Conservation (phyloP, 2,329 filamentous ascomycete genomes). For the Hymenoscyphus repandus region DNA sequence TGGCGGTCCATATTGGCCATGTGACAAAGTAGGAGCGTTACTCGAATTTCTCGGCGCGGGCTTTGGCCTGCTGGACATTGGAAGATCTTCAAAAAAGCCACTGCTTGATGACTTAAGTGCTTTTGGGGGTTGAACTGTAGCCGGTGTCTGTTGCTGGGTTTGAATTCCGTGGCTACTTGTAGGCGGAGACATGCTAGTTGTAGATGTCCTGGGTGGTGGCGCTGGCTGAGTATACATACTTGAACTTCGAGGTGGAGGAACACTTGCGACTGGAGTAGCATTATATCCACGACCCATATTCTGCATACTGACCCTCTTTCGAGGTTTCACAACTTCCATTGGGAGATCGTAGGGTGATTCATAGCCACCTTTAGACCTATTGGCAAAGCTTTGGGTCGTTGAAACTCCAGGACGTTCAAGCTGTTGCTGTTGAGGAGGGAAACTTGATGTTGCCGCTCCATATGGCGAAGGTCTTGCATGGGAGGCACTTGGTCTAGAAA, state of each 20-base stretch:
- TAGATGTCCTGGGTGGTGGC: conserved; percentile 17
- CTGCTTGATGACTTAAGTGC: background rate
- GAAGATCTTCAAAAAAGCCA: conserved; percentile 76
- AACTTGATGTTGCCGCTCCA: conserved; percentile 17
- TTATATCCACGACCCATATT: conserved; percentile 24
- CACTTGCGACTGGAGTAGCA: conserved; percentile 15
- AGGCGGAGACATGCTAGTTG: conserved; percentile 20
- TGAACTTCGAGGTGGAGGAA: conserved; percentile 26
- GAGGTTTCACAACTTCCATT: conserved; percentile 74
- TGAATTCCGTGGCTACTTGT: conserved; percentile 15
- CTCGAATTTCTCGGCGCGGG: conserved; percentile 48
- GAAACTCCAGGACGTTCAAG: conserved; percentile 38
- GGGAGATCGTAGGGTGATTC: conserved; percentile 92
- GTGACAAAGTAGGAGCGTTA: conserved; percentile 6
- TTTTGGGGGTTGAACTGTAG: background rate
- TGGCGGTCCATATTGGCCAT: conserved; percentile 17
- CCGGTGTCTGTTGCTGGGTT: conserved; percentile 10
- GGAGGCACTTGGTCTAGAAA: conserved; percentile 18
- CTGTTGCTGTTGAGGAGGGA: conserved; percentile 21
- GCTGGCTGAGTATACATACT: conserved; percentile 23
- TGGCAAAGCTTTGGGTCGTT: conserved; percentile 77
- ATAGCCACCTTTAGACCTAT: conserved; percentile 88
- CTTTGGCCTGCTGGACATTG: conserved; percentile 56
- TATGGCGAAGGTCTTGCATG: conserved; percentile 16
- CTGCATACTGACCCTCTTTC: conserved; percentile 56